Evolutionary conservation across 768 basidiomycete species (phyloP), one percentile per base, ranked within the genome.

Genomic region (Pleurotus djamor): DNA sequence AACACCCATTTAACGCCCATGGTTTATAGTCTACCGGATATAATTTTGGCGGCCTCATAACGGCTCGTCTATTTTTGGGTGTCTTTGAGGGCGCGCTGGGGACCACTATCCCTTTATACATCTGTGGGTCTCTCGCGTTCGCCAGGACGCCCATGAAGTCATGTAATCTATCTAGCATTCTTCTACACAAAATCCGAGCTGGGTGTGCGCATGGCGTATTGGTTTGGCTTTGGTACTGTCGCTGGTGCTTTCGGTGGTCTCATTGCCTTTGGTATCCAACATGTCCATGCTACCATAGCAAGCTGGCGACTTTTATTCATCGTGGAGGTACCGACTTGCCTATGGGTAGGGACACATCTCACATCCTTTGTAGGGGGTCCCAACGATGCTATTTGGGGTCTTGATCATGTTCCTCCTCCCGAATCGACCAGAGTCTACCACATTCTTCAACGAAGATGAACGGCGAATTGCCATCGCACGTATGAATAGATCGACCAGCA

Each of bases 191-290:
- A 83, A 65, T 64, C 76, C 4, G 91, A 92, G 67, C 79, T 92
- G 64, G 91, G 91, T 33, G 70, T 89, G 50, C 83, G 91, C 48
- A 81, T 88, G 81, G 89, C 88, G 1, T 84, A 89, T 65, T 92
- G 89, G 88, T 93, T 92, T 61, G 88, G 88, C 7, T 93, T 92
- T 67, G 90, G 91, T 4, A 90, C 91, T 2, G 83, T 91, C 4
- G 89, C 92, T 4, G 91, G 91, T 21, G 92, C 92, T 4, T 93
- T 93, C 60, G 90, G 91, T 12, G 91, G 92, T n/a, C 73, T 92
- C 48, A 83, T 94, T 44, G 91, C 92, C 3, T 93, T 89, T 62
- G 92, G 90, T 1, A 76, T 93, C 8, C 88, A 91, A 63, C 81
- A 91, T 66, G 77, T 76, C 1, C 71, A 85, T 57, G 61, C 77